Evolutionary conservation across 192 early-diverging fungal species (phyloP).

Genomic region (Dissophora ornata): DNA sequence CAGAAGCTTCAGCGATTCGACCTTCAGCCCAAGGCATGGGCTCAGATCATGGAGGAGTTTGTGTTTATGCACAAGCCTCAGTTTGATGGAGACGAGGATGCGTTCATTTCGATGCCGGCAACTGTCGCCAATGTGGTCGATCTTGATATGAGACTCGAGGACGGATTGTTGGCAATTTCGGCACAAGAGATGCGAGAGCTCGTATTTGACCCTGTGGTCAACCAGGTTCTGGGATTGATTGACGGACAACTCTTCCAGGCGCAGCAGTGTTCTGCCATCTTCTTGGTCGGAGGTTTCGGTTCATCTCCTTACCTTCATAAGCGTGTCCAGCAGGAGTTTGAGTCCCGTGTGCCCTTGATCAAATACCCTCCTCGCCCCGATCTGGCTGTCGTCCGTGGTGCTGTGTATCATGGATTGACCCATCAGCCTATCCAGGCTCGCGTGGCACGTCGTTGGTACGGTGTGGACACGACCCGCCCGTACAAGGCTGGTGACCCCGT

Average conservation of each 20-base stretch:
- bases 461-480: conserved; percentile 60
- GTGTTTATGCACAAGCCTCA: conserved; percentile 53
- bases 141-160: conserved; percentile 44
- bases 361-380: conserved; percentile 64
- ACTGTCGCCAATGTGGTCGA: conserved; percentile 40
- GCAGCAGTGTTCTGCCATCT: conserved; percentile 57
- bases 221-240: conserved; percentile 62
- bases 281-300: conserved; percentile 69
- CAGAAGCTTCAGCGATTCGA: conserved; percentile 51
- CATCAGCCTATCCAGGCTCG: conserved; percentile 53
- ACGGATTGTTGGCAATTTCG: conserved; percentile 40
- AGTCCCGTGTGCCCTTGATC: conserved; percentile 56
- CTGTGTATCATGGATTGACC: conserved; percentile 61
- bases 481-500: conserved; percentile 58
- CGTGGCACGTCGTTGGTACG: conserved; percentile 65
- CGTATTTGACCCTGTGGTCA: conserved; percentile 68
- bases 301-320: conserved; percentile 67
- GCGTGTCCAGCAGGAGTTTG: conserved; percentile 64
- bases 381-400: conserved; percentile 65
- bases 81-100: conserved; percentile 50
- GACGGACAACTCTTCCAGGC: conserved; percentile 63
- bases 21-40: conserved; percentile 56
- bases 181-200: conserved; percentile 51
- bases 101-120: conserved; percentile 51
- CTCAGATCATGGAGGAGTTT: conserved; percentile 58